phyloP scores from a whole-genome alignment of 2,329 filamentous ascomycete species.

The Volutella citrinella region DNA sequence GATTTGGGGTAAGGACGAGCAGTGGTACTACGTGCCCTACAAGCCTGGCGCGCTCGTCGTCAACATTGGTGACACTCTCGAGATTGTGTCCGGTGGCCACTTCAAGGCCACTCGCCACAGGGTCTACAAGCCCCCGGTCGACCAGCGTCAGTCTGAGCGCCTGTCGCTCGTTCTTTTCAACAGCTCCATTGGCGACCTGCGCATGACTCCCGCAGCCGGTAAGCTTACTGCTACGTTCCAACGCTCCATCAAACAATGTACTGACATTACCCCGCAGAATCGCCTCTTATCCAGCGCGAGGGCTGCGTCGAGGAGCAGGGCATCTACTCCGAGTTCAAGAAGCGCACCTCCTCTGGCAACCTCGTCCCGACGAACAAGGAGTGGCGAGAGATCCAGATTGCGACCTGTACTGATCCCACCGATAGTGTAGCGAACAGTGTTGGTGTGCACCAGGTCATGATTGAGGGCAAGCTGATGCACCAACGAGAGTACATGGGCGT shows the following conservation, averaged over 20 bases:
- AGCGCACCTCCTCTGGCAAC: slow-evolving; percentile 35
- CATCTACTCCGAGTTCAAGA: slow-evolving; percentile 44
- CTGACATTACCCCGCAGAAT: slow-evolving; percentile 14
- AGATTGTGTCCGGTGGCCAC: slow-evolving; percentile 18
- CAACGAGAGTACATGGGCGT: slow-evolving; percentile 46
- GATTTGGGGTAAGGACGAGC: slow-evolving; percentile 18
- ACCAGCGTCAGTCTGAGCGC: slow-evolving; percentile 32
- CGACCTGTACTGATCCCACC: slow-evolving; percentile 40
- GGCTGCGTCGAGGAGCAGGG: slow-evolving; percentile 43
- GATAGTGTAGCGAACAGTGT: slow-evolving; percentile 38
- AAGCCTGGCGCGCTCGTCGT: slow-evolving; percentile 19
- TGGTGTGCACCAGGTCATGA: slow-evolving; percentile 39
- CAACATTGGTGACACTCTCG: slow-evolving; percentile 18
- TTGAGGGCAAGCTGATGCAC: slow-evolving; percentile 44
- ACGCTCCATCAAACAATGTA: too few relatives aligned
- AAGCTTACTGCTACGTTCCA: too few relatives aligned
- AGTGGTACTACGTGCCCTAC: slow-evolving; percentile 20
- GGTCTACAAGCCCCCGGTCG: slow-evolving; percentile 15
- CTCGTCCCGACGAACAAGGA: slow-evolving; percentile 43
- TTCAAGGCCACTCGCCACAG: slow-evolving; percentile 19
- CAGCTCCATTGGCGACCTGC: slow-evolving; percentile 41
- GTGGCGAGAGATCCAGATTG: slow-evolving; percentile 49
- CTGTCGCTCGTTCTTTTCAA: slow-evolving; percentile 43
- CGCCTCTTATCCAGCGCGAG: slow-evolving; percentile 31
- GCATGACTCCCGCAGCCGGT: slow-evolving; percentile 36